Evolutionary conservation across 805 yeast genomes (phyloP).

Genomic region (Metschnikowia cubensis): DNA sequence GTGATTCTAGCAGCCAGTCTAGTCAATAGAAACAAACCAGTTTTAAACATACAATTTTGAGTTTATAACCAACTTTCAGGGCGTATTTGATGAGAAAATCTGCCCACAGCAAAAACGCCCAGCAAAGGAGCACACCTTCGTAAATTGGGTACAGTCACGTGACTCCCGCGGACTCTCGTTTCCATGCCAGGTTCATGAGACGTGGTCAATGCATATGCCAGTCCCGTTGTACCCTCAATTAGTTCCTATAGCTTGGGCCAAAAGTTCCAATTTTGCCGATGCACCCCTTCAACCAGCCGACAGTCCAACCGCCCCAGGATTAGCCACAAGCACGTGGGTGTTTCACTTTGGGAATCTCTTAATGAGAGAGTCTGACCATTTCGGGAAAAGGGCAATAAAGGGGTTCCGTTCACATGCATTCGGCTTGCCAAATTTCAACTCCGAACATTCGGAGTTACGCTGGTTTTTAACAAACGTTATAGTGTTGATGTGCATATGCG

Average conservation of each 20-base stretch:
- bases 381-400: too few relatives aligned
- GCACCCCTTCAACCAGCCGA: background rate
- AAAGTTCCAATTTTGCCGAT: background rate
- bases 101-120: background rate
- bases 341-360: background rate
- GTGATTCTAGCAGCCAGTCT: too few relatives aligned
- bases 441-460: background rate
- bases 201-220: background rate
- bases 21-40: too few relatives aligned
- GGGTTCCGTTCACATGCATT: background rate
- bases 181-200: background rate
- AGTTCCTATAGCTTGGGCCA: background rate
- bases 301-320: background rate
- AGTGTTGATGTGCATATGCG: constrained; percentile 4
- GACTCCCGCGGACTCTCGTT: background rate
- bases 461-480: background rate
- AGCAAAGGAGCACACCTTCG: background rate
- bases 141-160: background rate
- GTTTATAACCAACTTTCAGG: too few relatives aligned
- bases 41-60: too few relatives aligned
- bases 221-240: background rate
- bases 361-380: background rate
- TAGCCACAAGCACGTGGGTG: background rate
- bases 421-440: background rate
- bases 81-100: too few relatives aligned